A percentile compares a stretch with the other conserved stretches of the same genome.
These are phyloP conservation scores for Ogataea wickerhamii DNA, from an alignment of 805 yeast genomes.

Conservation along the genomic window DNA sequence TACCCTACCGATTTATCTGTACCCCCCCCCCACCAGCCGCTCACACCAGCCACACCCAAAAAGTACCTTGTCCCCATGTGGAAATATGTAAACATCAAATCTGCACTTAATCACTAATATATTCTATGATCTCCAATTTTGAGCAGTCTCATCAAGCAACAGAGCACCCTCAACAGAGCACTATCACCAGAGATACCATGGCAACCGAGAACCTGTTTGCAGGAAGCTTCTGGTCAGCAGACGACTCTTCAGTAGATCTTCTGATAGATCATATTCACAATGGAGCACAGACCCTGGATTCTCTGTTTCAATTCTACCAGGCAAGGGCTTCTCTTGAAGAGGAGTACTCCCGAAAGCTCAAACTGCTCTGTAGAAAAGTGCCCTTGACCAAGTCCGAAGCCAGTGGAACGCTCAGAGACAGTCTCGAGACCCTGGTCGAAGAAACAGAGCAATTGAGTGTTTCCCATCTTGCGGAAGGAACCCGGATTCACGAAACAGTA, in stretches of 20 bases:
- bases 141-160: too few species aligned
- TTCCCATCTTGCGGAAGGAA: constrained; percentile 50
- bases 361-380: constrained; percentile 43
- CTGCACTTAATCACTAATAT: too few species aligned
- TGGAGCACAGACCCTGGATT: constrained; percentile 56
- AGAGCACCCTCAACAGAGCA: too few species aligned
- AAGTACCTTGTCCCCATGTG: too few species aligned
- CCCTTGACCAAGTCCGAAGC: constrained; percentile 34
- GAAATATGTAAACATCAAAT: too few species aligned
- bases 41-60: too few species aligned
- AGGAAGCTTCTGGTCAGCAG: constrained; percentile 45
- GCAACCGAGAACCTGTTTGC: constrained; percentile 19
- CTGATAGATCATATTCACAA: constrained; percentile 56
- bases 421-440: constrained; percentile 53
- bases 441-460: constrained; percentile 60
- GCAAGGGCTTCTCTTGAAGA: constrained; percentile 64
- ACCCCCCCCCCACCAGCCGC: too few species aligned
- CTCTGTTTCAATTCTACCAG: constrained; percentile 44
- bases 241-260: constrained; percentile 55
- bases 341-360: constrained; percentile 60
- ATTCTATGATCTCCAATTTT: too few species aligned
- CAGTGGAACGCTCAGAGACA: constrained; percentile 53
- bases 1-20: too few species aligned
- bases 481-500: constrained; percentile 48
- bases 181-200: too few species aligned